Conservation (phyloP, 176 grass and related monocot species). For the Oropetium thomaeum region DNA sequence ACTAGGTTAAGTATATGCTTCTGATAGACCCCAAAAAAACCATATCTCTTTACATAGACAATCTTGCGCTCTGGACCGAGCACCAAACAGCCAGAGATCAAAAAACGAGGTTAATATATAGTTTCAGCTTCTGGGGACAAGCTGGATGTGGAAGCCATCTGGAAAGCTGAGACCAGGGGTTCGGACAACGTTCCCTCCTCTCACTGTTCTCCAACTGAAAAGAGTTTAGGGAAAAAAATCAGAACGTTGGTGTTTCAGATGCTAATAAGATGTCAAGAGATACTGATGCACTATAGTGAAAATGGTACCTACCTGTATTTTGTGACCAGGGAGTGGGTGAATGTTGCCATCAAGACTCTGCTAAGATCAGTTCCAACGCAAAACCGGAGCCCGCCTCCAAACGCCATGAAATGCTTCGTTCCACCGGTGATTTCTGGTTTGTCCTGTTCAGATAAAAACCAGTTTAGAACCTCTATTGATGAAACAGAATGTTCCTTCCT, state of each 20-base stretch:
- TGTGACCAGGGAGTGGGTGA: constrained; percentile 74
- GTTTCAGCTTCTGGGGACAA: constrained; percentile 46
- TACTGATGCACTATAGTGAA: neutral
- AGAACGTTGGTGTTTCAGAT: constrained; percentile 11
- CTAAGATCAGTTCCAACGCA: constrained; percentile 57
- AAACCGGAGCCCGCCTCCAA: constrained; percentile 54
- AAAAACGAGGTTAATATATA: neutral
- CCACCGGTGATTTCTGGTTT: constrained; percentile 63
- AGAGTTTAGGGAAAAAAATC: neutral
- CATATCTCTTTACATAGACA: constrained; percentile 23
- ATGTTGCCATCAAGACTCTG: constrained; percentile 70
- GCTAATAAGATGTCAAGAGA: neutral
- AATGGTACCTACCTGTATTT: constrained; percentile 50
- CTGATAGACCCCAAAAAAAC: constrained; percentile 25
- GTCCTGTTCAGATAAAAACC: constrained; percentile 28
- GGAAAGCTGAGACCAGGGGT: constrained; percentile 71
- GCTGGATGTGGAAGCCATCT: constrained; percentile 71
- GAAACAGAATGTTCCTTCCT: neutral
- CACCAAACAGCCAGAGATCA: neutral
- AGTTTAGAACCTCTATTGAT: constrained; percentile 16
- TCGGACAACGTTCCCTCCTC: constrained; percentile 78
- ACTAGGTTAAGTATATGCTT: constrained; percentile 41
- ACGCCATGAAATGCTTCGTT: constrained; percentile 60
- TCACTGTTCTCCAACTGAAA: constrained; percentile 58
- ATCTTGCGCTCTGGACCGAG: constrained; percentile 16